Conservation (phyloP, 139 green algal genomes). For the Spirogloea muscicola region DNA sequence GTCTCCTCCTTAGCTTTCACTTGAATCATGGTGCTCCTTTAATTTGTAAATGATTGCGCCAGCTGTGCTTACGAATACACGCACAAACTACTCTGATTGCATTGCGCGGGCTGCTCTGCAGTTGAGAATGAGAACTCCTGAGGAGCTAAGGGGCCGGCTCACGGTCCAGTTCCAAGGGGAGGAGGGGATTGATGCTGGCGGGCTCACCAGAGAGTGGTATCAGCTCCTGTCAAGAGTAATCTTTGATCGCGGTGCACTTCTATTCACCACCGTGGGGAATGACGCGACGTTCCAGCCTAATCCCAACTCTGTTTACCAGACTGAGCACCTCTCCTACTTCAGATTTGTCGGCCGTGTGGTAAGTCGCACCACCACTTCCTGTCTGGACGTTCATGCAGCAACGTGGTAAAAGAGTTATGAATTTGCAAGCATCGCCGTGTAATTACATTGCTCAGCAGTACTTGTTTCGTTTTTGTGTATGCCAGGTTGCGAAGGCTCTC, state of each 20-base stretch:
- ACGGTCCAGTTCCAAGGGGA: conserved; percentile 67
- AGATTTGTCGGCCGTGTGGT: conserved; percentile 62
- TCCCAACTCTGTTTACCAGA: conserved; percentile 81
- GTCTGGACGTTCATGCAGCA: too few species aligned
- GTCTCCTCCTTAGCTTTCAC: neutral
- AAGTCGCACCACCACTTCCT: too few species aligned
- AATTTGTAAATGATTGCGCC: too few species aligned
- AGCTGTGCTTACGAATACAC: neutral
- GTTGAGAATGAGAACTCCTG: conserved; percentile 71
- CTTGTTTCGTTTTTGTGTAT: neutral
- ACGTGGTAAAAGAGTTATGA: too few species aligned
- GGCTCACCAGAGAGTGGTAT: conserved; percentile 94
- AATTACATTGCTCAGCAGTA: too few species aligned
- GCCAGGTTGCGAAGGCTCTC: conserved; percentile 72
- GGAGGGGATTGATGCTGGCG: conserved; percentile 95
- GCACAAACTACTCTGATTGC: neutral
- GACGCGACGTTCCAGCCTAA: conserved; percentile 92
- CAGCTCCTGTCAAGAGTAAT: conserved; percentile 90
- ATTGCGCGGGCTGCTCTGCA: conserved; percentile 58
- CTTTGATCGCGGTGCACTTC: conserved; percentile 70
- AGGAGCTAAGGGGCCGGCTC: conserved; percentile 75
- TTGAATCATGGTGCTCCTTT: neutral
- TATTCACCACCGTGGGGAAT: conserved; percentile 54
- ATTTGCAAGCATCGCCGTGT: too few species aligned
- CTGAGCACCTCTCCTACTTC: conserved; percentile 93